Base-by-base conservation (phyloP, 2,329 filamentous ascomycete species). In the Botrytis deweyae region DNA sequence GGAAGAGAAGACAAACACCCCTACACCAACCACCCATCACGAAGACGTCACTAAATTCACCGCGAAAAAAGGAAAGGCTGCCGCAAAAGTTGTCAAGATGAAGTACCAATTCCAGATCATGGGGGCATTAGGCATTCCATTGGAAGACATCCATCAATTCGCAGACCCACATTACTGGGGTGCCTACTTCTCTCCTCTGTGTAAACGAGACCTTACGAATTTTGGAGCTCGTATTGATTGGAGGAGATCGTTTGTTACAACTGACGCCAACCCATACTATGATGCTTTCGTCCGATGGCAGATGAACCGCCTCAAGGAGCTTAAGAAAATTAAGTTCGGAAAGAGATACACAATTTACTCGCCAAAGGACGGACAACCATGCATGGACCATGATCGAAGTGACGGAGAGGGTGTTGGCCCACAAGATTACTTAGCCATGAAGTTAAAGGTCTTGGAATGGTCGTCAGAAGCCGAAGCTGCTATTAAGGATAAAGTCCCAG, bases 21-120 rank as follows among this genome's bases (percentile, higher is more conserved):
- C 89, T 46, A 88, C 89, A 29, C 90, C 91, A 72, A 89, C 87
- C 72, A 87, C 91, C 76, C 87, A 87, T 76, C 93, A 93, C 84
- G 92, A 92, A 79, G 95, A 99, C 81, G 85, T 94, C 72, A 94
- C 93, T 78, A 98, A 98, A 84, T 98, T 98, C 84, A 90, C 89
- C 62, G 92, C 93, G 71, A 97, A 94, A 84, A 97, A 97, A 87
- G 91, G 93, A 84, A 98, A 99, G 86, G 93, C 93, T 61, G 91
- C 91, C 16, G 91, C 93, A 46, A 98, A 98, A 86, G 91, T 93
- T 0, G 91, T 95, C 80, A 96, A 97, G 85, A 90, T 94, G 84
- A 98, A 98, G 85, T 98, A 98, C 83, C 94, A 97, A 82, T 97
- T 95, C 84, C 92, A 95, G 85, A 97, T 97, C 79, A 97, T 97